phyloP scores from a whole-genome alignment of 2,329 filamentous ascomycete genomes.

The Chaetomium sp. region DNA sequence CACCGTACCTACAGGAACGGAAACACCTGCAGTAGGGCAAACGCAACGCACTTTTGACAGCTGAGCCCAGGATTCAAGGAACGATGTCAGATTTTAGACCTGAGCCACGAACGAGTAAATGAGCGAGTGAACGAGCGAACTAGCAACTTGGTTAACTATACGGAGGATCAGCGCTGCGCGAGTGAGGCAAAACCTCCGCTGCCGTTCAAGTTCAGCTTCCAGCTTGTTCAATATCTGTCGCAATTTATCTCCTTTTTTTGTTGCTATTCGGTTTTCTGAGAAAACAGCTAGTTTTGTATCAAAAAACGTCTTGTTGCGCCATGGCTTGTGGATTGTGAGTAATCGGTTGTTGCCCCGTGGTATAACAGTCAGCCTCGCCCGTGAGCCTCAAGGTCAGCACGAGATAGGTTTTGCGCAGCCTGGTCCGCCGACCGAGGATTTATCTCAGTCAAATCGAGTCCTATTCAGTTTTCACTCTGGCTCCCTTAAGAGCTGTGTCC shows the following conservation, averaged over 20 bases:
- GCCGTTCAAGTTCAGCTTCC: constrained; percentile 14
- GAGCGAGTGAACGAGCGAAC: neutral
- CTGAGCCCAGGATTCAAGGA: constrained; percentile 1
- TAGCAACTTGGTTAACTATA: constrained; percentile 1
- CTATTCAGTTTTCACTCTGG: too few species aligned
- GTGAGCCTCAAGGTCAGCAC: neutral
- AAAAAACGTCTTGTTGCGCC: too few species aligned
- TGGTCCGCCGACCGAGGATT: neutral
- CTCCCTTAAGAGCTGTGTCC: too few species aligned
- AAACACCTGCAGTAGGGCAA: too few species aligned
- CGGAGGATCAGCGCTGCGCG: constrained; percentile 4
- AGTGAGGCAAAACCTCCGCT: constrained; percentile 9
- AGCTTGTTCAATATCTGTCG: neutral
- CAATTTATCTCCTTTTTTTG: neutral
- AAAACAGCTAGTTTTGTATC: too few species aligned
- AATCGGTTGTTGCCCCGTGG: neutral
- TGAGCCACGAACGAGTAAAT: too few species aligned
- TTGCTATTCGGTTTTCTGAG: neutral
- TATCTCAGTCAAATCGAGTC: neutral
- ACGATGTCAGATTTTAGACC: constrained; percentile 1
- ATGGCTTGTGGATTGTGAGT: neutral
- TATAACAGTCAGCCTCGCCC: constrained; percentile 1
- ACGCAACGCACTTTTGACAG: constrained; percentile 5
- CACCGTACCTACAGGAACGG: too few species aligned
- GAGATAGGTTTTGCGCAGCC: neutral